These are phyloP conservation scores for Eucalyptus brandiana DNA, from an alignment of 345 rosid species.

Conservation along the genomic window DNA sequence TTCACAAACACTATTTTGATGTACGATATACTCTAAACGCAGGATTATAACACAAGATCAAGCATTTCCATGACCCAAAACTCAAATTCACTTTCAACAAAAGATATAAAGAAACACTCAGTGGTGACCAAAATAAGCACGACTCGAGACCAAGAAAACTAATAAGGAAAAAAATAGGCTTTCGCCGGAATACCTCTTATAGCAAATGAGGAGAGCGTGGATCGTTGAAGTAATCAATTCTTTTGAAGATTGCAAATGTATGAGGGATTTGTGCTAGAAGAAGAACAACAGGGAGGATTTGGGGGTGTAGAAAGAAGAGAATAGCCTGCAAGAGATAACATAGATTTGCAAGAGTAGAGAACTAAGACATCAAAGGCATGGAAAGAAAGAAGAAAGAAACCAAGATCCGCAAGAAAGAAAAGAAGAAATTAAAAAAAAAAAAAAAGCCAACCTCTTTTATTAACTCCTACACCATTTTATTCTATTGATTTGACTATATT, in stretches of 20 bases:
- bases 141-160: background rate
- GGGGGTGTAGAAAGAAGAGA: background rate
- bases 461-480: background rate
- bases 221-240: background rate
- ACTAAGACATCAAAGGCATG: background rate
- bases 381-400: background rate
- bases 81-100: background rate
- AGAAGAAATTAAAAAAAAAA: too few relatives aligned
- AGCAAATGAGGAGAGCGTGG: background rate
- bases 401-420: background rate
- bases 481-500: too few relatives aligned
- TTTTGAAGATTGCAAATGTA: background rate
- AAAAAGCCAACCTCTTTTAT: background rate
- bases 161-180: background rate
- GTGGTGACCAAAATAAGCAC: fast-evolving
- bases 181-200: background rate
- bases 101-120: background rate
- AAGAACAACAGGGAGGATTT: background rate
- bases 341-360: background rate
- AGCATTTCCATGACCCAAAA: background rate
- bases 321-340: background rate
- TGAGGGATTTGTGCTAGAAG: background rate
- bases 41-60: background rate
- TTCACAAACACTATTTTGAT: background rate
- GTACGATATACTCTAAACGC: background rate